Percentiles rank a stretch among this genome's conserved stretches.
Evolutionary conservation across 2,329 filamentous ascomycete species (phyloP).

Genomic region (Basipetospora chlamydospora): DNA sequence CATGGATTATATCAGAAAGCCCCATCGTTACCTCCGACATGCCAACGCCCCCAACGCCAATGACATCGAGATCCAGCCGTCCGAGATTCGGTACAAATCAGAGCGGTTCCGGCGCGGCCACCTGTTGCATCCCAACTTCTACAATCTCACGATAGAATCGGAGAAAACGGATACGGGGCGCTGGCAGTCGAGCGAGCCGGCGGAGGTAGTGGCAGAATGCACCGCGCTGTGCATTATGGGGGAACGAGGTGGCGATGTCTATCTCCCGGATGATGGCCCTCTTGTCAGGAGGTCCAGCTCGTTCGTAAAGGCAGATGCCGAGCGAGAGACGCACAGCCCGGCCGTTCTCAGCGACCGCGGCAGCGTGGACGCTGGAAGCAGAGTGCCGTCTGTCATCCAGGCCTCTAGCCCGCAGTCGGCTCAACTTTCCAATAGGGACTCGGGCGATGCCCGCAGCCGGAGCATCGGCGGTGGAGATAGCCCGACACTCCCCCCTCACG

Average conservation of each 20-base stretch:
- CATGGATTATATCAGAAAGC: slow-evolving; percentile 73
- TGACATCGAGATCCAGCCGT: slow-evolving; percentile 64
- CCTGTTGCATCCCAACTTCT: slow-evolving; percentile 73
- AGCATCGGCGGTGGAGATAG: slow-evolving; percentile 37
- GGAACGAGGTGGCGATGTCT: not conserved
- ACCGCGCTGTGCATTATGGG: slow-evolving; percentile 44
- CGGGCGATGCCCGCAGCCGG: slow-evolving; percentile 22
- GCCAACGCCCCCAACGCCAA: slow-evolving; percentile 55
- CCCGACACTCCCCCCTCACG: slow-evolving; percentile 43
- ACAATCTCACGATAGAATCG: slow-evolving; percentile 62
- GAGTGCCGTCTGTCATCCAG: not conserved
- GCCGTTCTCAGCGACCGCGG: slow-evolving; percentile 17
- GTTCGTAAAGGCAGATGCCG: slow-evolving; percentile 13
- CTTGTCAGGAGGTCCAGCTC: slow-evolving; percentile 10
- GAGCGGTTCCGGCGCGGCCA: slow-evolving; percentile 62
- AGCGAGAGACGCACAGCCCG: slow-evolving; percentile 20
- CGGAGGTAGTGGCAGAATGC: slow-evolving; percentile 68
- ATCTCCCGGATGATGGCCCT: slow-evolving; percentile 11
- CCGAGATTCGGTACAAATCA: slow-evolving; percentile 60
- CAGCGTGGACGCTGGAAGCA: not conserved
- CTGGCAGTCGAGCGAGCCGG: slow-evolving; percentile 66
- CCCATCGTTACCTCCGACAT: slow-evolving; percentile 62
- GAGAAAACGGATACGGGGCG: slow-evolving; percentile 63
- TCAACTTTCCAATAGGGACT: slow-evolving; percentile 32
- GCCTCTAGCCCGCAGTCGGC: slow-evolving; percentile 35